phyloP scores from a whole-genome alignment of 2,329 filamentous ascomycete genomes.

The Harringtonia lauricola region DNA sequence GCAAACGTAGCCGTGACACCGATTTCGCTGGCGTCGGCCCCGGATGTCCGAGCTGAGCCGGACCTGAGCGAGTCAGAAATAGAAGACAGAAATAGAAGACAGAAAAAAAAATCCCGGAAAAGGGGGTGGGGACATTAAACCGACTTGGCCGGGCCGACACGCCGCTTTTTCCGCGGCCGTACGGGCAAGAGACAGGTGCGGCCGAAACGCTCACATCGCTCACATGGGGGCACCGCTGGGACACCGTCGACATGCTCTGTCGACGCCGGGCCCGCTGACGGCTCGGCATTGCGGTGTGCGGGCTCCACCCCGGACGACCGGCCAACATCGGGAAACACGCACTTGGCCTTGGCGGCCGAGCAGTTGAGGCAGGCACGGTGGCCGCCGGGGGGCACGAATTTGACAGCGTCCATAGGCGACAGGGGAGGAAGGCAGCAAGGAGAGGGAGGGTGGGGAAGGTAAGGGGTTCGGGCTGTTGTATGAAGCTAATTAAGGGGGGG shows the following conservation, averaged over 20 bases:
- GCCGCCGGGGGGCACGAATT: constrained; percentile 15
- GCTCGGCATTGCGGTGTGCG: no score
- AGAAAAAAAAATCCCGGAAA: no score
- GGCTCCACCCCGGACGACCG: no score
- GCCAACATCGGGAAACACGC: constrained; percentile 12
- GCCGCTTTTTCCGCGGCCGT: constrained; percentile 12
- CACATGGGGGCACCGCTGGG: constrained; percentile 8
- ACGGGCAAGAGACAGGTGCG: constrained; percentile 11
- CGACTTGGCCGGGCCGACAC: constrained; percentile 8
- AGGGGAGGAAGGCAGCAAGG: not conserved
- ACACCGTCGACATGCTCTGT: constrained; percentile 3
- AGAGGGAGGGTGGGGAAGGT: constrained; percentile 15
- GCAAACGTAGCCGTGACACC: no score
- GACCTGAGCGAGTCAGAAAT: no score
- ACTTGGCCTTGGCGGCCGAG: constrained; percentile 14
- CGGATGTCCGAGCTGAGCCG: no score
- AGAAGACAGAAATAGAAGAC: not conserved
- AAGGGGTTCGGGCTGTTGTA: no score
- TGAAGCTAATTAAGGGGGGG: not conserved
- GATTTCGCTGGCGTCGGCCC: no score
- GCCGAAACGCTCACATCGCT: constrained; percentile 12
- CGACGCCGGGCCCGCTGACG: not conserved
- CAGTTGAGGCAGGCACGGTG: constrained; percentile 15
- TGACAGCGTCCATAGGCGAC: constrained; percentile 10
- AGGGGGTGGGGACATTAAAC: no score